These are phyloP conservation scores for Neonectria sp. DNA, from an alignment of 2,329 filamentous ascomycete species.

Conservation along the genomic window DNA sequence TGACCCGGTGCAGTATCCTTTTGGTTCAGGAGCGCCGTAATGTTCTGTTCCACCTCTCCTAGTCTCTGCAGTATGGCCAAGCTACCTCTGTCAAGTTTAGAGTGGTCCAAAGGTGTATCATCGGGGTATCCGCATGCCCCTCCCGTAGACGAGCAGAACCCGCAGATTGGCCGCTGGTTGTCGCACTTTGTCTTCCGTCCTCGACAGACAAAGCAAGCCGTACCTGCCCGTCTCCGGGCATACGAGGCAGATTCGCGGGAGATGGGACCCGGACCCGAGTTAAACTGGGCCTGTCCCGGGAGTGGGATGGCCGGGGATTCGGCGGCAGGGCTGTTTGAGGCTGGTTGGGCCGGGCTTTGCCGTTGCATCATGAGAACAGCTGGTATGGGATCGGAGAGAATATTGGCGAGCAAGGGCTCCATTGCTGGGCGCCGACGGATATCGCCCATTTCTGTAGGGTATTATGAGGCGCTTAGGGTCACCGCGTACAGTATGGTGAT, in stretches of 20 bases:
- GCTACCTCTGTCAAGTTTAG: conserved; percentile 39
- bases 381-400: conserved; percentile 32
- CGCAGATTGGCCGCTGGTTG: conserved; percentile 36
- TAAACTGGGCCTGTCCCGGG: not conserved
- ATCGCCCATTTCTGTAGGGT: conserved; percentile 23
- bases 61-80: conserved; percentile 38
- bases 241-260: conserved; percentile 28
- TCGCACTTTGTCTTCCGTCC: conserved; percentile 42
- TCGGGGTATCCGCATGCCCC: conserved; percentile 40
- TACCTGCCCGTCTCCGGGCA: conserved; percentile 26
- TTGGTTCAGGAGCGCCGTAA: conserved; percentile 22
- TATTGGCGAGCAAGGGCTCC: conserved; percentile 33
- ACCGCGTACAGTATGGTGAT: not conserved
- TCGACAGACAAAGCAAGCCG: conserved; percentile 33
- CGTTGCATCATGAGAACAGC: conserved; percentile 8
- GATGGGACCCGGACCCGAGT: not conserved
- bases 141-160: conserved; percentile 37
- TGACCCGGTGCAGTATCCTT: not conserved
- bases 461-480: not conserved
- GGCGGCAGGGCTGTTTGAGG: not conserved
- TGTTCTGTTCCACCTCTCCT: conserved; percentile 32
- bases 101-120: conserved; percentile 32
- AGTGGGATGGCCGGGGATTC: not conserved
- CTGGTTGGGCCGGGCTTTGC: not conserved
- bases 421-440: conserved; percentile 24